A percentile compares a stretch with the other conserved stretches of the same genome.
Evolutionary conservation across 495 filamentous ascomycete genomes (phyloP).

Genomic region (Oidiodendron maius): DNA sequence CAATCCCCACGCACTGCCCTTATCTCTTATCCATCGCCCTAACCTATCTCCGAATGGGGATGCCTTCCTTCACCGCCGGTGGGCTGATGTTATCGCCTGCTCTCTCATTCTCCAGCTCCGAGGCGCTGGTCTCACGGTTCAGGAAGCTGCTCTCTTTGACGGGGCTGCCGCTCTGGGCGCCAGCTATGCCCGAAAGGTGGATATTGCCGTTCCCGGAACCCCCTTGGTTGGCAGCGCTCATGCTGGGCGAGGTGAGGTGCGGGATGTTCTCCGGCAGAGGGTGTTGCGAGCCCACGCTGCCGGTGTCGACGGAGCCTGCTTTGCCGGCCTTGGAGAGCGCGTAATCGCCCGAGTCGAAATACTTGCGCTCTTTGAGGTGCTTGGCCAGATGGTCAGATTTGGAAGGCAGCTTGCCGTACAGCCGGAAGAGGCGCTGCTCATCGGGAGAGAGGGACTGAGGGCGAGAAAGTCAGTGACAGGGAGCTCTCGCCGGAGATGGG

Average conservation of each 20-base stretch:
- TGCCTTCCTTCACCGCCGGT: slow-evolving; percentile 42
- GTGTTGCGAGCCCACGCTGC: slow-evolving; percentile 88
- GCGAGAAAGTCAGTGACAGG: no score
- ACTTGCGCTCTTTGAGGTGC: slow-evolving; percentile 85
- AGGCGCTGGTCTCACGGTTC: slow-evolving; percentile 68
- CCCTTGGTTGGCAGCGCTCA: slow-evolving; percentile 38
- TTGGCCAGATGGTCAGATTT: slow-evolving; percentile 96
- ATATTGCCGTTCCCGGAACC: slow-evolving; percentile 35
- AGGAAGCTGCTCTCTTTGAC: slow-evolving; percentile 83
- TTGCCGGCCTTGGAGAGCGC: slow-evolving; percentile 98
- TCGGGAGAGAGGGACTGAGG: slow-evolving; percentile 79
- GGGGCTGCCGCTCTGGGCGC: slow-evolving; percentile 60
- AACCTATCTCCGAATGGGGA: slow-evolving; percentile 51
- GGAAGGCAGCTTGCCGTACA: slow-evolving; percentile 94
- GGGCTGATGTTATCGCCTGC: slow-evolving; percentile 37
- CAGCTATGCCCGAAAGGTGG: slow-evolving; percentile 18
- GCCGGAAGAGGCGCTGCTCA: slow-evolving; percentile 89
- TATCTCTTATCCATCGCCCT: neutral
- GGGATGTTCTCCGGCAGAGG: slow-evolving; percentile 96
- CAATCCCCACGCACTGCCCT: neutral
- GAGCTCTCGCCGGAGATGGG: no score
- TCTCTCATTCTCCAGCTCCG: slow-evolving; percentile 46
- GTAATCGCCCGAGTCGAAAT: slow-evolving; percentile 97
- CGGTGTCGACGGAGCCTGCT: slow-evolving; percentile 87
- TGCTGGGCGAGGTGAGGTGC: slow-evolving; percentile 68